phyloP scores from a whole-genome alignment of 179 eudicot genomes.

The Carnegiea gigantea region DNA sequence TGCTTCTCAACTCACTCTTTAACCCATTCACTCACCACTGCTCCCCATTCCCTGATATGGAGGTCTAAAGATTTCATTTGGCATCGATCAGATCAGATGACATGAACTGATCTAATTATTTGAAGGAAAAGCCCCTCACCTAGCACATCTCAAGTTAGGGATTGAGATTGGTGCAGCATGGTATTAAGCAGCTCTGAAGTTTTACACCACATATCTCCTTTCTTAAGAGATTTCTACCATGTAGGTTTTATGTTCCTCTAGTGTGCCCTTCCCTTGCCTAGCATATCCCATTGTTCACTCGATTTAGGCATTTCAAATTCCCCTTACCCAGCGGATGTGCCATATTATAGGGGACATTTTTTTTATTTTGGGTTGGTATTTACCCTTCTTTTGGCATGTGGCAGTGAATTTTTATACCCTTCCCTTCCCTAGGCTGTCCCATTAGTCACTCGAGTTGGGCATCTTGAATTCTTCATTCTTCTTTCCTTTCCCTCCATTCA shows the following conservation, averaged over 20 bases:
- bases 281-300: background rate
- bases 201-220: background rate
- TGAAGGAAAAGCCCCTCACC: background rate
- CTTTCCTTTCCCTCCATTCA: background rate
- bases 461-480: background rate
- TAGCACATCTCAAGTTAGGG: slow-evolving; percentile 5
- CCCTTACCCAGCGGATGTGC: background rate
- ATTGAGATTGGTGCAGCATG: slow-evolving; percentile 1
- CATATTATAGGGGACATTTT: background rate
- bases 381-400: background rate
- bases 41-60: background rate
- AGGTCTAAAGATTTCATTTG: background rate
- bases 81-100: slow-evolving; percentile 12
- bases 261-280: background rate
- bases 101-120: background rate
- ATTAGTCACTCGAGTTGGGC: background rate
- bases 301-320: background rate
- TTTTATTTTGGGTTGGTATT: background rate
- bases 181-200: background rate
- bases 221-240: background rate
- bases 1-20: background rate
- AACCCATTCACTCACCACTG: background rate
- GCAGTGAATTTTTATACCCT: too few species aligned
- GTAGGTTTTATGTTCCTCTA: background rate
- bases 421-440: background rate